These are phyloP conservation scores for Schrenkiella parvula DNA, from an alignment of 345 rosid species.

Conservation along the genomic window DNA sequence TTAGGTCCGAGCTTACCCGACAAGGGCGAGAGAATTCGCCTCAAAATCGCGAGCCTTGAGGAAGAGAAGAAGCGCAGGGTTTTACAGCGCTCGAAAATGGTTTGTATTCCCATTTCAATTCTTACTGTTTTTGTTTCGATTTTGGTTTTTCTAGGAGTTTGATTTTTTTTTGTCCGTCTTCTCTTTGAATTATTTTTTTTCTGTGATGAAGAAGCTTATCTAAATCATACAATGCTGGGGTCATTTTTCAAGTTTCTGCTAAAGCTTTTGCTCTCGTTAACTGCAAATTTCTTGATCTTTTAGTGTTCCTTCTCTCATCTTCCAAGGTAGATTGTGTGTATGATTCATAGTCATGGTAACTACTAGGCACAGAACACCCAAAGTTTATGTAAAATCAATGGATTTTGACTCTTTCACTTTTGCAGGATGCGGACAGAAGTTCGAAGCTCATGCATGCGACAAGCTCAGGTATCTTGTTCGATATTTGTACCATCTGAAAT, in stretches of 20 bases:
- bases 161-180: not conserved
- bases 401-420: not conserved
- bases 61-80: conserved; percentile 50
- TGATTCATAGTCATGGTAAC: not conserved
- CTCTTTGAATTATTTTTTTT: not conserved
- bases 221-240: not conserved
- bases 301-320: not conserved
- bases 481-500: not conserved
- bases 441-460: conserved; percentile 26
- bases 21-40: conserved; percentile 46
- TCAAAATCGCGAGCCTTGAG: conserved; percentile 30
- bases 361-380: not conserved
- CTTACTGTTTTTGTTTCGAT: not conserved
- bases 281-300: not conserved
- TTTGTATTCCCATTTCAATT: not conserved
- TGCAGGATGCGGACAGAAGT: conserved; percentile 46
- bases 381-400: not conserved
- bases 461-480: conserved; percentile 24
- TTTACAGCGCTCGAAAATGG: conserved; percentile 31
- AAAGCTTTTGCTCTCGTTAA: not conserved
- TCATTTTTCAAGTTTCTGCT: not conserved
- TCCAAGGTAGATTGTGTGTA: not conserved
- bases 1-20: conserved; percentile 33
- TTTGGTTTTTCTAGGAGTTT: not conserved
- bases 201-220: too few species aligned